phyloP scores from a whole-genome alignment of 495 filamentous ascomycete genomes.

The Tuber calosporum region DNA sequence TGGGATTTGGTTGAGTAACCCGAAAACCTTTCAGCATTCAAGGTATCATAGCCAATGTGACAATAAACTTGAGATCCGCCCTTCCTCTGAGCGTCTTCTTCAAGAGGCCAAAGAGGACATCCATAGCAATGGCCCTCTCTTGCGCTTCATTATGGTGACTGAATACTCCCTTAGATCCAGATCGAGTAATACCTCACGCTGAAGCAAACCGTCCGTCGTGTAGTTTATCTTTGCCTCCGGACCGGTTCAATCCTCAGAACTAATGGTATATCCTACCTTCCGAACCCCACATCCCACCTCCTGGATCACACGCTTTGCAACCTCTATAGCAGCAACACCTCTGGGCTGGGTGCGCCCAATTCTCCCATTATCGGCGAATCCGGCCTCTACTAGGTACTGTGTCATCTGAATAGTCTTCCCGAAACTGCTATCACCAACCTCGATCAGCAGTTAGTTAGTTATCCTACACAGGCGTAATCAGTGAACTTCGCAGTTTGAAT shows the following conservation, averaged over 20 bases:
- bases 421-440: slow-evolving; percentile 93
- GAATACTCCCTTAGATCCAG: slow-evolving; percentile 80
- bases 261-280: slow-evolving; percentile 94
- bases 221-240: slow-evolving; percentile 94
- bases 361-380: slow-evolving; percentile 76
- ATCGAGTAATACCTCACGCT: slow-evolving; percentile 88
- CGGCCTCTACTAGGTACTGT: slow-evolving; percentile 93
- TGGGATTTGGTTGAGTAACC: slow-evolving; percentile 90
- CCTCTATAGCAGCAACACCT: slow-evolving; percentile 96
- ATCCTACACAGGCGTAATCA: slow-evolving; percentile 77
- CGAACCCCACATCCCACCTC: slow-evolving; percentile 86
- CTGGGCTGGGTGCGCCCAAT: slow-evolving; percentile 94
- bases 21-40: slow-evolving; percentile 96
- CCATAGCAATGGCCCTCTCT: slow-evolving; percentile 92
- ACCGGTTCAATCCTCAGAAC: slow-evolving; percentile 91
- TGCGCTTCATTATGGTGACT: slow-evolving; percentile 96
- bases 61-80: slow-evolving; percentile 85
- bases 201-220: slow-evolving; percentile 98
- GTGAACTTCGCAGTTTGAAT: slow-evolving; percentile 77
- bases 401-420: slow-evolving; percentile 96
- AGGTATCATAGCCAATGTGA: slow-evolving; percentile 89
- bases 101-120: slow-evolving; percentile 86
- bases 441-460: slow-evolving; percentile 93
- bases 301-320: slow-evolving; percentile 92
- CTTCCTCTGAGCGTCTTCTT: slow-evolving; percentile 87